These are phyloP conservation scores for Polygonum aviculare DNA, from an alignment of 148 eudicot species.

Conservation along the genomic window DNA sequence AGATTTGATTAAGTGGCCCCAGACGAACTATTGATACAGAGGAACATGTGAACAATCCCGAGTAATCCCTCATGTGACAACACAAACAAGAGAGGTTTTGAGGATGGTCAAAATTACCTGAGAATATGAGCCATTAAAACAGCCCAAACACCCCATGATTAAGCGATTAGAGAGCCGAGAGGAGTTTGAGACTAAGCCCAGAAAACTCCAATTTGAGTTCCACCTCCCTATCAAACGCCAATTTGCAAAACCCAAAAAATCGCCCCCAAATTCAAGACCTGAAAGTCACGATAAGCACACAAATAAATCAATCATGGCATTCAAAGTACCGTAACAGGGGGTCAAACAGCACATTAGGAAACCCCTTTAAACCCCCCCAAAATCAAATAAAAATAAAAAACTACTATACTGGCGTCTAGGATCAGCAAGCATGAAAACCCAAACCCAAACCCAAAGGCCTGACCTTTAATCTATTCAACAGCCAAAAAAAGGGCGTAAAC, in stretches of 20 bases:
- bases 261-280: conserved; percentile 9
- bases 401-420: neutral
- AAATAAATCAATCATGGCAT: neutral
- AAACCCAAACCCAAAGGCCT: neutral
- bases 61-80: neutral
- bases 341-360: neutral
- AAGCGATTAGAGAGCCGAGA: neutral
- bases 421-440: neutral
- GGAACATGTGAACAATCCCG: neutral
- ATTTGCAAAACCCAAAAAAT: neutral
- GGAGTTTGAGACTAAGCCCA: neutral
- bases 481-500: neutral
- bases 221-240: neutral
- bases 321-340: neutral
- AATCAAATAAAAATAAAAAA: neutral
- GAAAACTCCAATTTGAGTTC: neutral
- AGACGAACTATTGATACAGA: neutral
- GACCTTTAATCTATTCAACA: neutral
- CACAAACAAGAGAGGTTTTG: neutral
- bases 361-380: neutral
- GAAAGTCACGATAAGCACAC: conserved; percentile 5
- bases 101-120: conserved; percentile 3
- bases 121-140: conserved; percentile 11
- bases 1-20: neutral
- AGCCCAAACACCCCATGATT: conserved; percentile 10